Base-by-base conservation (phyloP, 805 yeast genomes). In the Saccharomyces mikatae region DNA sequence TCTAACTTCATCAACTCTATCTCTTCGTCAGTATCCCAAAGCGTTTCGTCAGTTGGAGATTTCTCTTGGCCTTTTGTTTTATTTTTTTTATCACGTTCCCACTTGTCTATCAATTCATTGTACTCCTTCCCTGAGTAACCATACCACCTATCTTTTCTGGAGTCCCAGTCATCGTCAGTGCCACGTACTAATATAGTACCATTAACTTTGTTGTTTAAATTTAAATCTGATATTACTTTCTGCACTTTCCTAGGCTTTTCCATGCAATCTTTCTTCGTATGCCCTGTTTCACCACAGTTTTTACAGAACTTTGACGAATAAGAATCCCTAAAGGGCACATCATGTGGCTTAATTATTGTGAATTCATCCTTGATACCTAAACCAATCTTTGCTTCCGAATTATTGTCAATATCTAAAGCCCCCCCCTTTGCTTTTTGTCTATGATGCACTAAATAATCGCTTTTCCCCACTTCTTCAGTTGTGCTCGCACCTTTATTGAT, bases 141-240 rank as follows among this genome's bases (percentile, higher is more conserved):
- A 63, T 80, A 86, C 96, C 94, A 88, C 55, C 89, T 74, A 68
- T 88, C 96, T 55, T 90, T 71, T 58, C 84, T 85, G 10, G 83
- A 78, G 62, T 87, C 95, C 77, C 83, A 88, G 48, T 71, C 49
- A 54, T 60, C 50, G 50, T 56, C 47, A 58, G 55, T 52, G 52
- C 61, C 49, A 17, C 58, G 51, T 21, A 61, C 53, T n/a, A 63
- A 58, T 13, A 58, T 63, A 11, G 62, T 60, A 5, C 59, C 58
- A 41, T 63, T 61, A 4, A 65, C 54, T 11, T 57, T 53, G 3
- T 65, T 71, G 11, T 64, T 68, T 1, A 65, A 64, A 49, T 59
- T 56, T 57, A 64, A 64, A 5, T 64, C 69, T 1, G 67, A 65
- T 46, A 58, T 55, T 56, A 64, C 64, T 60, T 61, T 65, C 50